phyloP scores from a whole-genome alignment of 2,329 filamentous ascomycete genomes.

The Tolypocladium amazonense region DNA sequence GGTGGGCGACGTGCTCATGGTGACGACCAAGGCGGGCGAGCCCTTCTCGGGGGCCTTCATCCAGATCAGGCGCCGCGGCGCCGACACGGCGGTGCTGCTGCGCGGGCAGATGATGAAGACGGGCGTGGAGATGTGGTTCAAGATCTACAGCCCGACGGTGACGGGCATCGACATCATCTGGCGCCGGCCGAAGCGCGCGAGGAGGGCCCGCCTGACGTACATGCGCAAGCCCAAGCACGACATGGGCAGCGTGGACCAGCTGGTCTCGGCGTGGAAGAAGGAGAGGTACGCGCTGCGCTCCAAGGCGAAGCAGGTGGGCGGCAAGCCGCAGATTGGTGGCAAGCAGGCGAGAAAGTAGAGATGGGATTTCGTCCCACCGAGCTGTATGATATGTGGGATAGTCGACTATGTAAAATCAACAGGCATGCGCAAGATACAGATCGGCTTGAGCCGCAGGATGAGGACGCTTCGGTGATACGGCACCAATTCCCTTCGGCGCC shows the following conservation, averaged over 20 bases:
- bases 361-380: not conserved
- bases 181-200: conserved; percentile 71
- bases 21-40: conserved; percentile 70
- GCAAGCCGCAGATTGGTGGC: not conserved
- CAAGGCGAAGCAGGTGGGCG: conserved; percentile 17
- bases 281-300: conserved; percentile 29
- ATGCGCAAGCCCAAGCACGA: conserved; percentile 85
- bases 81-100: conserved; percentile 80
- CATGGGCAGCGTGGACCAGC: conserved; percentile 71
- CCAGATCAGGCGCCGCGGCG: conserved; percentile 75
- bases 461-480: not conserved
- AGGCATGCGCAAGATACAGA: not conserved
- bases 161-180: conserved; percentile 90
- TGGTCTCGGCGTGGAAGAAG: conserved; percentile 49
- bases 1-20: conserved; percentile 83
- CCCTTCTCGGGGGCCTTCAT: conserved; percentile 85
- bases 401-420: not conserved
- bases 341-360: conserved; percentile 11
- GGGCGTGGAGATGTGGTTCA: conserved; percentile 95
- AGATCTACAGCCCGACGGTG: conserved; percentile 84
- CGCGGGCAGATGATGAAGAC: conserved; percentile 78
- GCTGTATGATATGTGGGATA: conserved; percentile 17
- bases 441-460: not conserved
- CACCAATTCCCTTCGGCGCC: not conserved
- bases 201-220: conserved; percentile 80